Base-by-base conservation (phyloP, 768 basidiomycete genomes). In the Leccinum rimulosum region DNA sequence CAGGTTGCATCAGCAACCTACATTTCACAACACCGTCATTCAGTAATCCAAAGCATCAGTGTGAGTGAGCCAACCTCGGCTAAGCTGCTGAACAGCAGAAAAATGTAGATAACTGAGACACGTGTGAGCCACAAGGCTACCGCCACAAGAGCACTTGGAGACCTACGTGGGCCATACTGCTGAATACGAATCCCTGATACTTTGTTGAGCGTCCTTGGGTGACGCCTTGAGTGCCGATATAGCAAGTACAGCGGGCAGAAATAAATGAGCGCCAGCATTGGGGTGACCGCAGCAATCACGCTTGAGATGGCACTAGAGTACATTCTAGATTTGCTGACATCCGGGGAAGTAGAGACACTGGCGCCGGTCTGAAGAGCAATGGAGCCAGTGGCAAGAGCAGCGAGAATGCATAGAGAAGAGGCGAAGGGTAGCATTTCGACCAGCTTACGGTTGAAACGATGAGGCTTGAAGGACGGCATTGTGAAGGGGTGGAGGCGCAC, bases 1-100 rank as follows among this genome's bases (percentile, higher is more conserved):
- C 86, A 87, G 63, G 78, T 82, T 50, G 82, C 72, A 40, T 83
- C 71, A 3, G 84, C 83, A 22, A 82, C 70, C 86, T 83, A 30
- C 61, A 43, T 49, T 54, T 49, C 38, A 25, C 40, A 55, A 51
- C 35, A 15, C 3, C 31, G 19, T 66, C 40, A 55, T 52, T 55
- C 43, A 54, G 38, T 15, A 50, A 54, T 55, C 28, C 52, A 38
- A 11, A 35, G 30, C n/a, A 48, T 3, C 7, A 28, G 30, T 22
- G 31, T 15, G 14, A 50, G 47, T 14, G 31, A 48, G 58, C 51
- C 11, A 59, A 83, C 84, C 74, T 80, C 77, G 9, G 77, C 74
- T 56, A 86, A 67, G 62, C 83, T 79, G 52, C 59, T 72, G 36
- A 81, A 69, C 10, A 86, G 77, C 43, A 86, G 57, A 59, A 84